phyloP scores from a whole-genome alignment of 1,139 yeast genomes.

The Pichia inconspicua region DNA sequence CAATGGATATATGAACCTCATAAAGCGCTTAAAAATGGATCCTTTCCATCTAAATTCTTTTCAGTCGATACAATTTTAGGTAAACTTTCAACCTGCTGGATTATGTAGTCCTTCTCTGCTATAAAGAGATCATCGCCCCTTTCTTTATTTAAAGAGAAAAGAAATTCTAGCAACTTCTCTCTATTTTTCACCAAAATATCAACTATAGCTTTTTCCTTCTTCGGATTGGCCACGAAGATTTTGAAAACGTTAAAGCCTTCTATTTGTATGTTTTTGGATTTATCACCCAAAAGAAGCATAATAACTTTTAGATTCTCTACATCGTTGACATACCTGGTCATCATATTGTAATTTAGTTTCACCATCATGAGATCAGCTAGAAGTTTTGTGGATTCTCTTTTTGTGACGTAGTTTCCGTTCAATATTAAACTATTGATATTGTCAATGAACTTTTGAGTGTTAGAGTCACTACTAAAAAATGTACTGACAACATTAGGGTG shows the following conservation, averaged over 20 bases:
- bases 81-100: conserved; percentile 63
- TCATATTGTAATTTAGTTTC: conserved; percentile 61
- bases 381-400: conserved; percentile 80
- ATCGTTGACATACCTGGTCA: conserved; percentile 72
- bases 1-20: too few species aligned
- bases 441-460: conserved; percentile 45
- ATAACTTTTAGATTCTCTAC: conserved; percentile 76
- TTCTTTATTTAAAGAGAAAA: conserved; percentile 55
- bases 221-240: conserved; percentile 90
- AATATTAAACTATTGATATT: conserved; percentile 63
- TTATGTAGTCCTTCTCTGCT: conserved; percentile 76
- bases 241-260: conserved; percentile 94
- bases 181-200: conserved; percentile 82
- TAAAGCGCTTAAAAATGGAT: neutral
- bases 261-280: conserved; percentile 77
- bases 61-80: conserved; percentile 37
- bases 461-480: conserved; percentile 45
- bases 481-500: conserved; percentile 66
- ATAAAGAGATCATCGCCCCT: conserved; percentile 55
- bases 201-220: conserved; percentile 67
- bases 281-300: conserved; percentile 81
- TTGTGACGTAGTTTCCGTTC: conserved; percentile 80
- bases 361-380: conserved; percentile 69
- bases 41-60: conserved; percentile 4
- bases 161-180: conserved; percentile 62